Evolutionary conservation across 139 green algal species (phyloP), one percentile per base, ranked within the genome.

Genomic region (Chlamydomonas urium): DNA sequence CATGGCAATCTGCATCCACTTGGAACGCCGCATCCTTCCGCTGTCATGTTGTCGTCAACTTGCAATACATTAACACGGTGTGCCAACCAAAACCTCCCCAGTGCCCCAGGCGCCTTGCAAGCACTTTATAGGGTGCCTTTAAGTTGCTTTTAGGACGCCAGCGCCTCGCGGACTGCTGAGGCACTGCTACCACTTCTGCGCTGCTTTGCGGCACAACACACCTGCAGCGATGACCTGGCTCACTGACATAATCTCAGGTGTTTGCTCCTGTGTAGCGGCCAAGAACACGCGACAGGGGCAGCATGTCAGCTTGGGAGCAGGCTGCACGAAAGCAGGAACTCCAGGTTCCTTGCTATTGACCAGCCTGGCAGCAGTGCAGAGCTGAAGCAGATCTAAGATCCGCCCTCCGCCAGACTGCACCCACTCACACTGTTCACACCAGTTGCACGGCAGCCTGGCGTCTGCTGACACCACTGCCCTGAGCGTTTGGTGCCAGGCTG

Each of bases 221-320:
- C n/a, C n/a, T n/a, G n/a, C 45, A 28, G 28, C 45, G n/a, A 73
- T 73, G 47, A 80, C 76, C 61, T 90, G 85, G 24, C 60, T 76
- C 26, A 79, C 78, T 1, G 78, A 84, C 82, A 88, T 83, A 68
- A 88, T 86, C 4, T 84, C 78, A 19, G 85, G 85, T 0, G 79
- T 83, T 47, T 88, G 79, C 48, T 79, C 73, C 10, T 71, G 80
- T 31, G 53, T 17, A 53, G 14, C 14, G 14, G 42, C 42, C 10
- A 53, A 17, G 14, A 53, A n/a, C n/a, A n/a, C n/a, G 42, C 14
- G 14, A 53, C 14, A 53, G 42, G 42, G 42, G 42, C 10, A n/a
- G 42, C 42, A 53, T 10, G 42, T 17, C 14, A 17, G 42, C 14
- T 10, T n/a, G 42, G 42, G 14, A 53, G 42, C 14, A 17, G 42